A percentile compares a stretch with the other conserved stretches of the same genome.
These are phyloP conservation scores for Cyberlindnera bimundalis DNA, from an alignment of 805 yeast genomes.

Conservation along the genomic window DNA sequence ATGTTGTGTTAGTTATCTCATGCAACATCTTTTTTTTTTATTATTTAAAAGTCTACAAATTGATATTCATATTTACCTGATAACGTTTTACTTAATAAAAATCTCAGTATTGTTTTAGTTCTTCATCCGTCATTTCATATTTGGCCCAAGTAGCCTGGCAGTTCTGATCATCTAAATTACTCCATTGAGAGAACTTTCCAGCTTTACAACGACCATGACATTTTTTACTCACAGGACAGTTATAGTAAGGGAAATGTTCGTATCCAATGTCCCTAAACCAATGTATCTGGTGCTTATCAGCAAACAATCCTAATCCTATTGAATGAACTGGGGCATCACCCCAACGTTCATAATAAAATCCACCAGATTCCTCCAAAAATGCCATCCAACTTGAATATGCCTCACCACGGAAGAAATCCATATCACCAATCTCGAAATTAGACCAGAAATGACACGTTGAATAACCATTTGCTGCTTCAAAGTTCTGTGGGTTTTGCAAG, in stretches of 20 bases:
- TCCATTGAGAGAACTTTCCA: constrained; percentile 54
- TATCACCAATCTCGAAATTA: constrained; percentile 79
- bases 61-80: not conserved
- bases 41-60: not conserved
- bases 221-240: constrained; percentile 63
- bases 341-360: constrained; percentile 89
- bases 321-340: constrained; percentile 93
- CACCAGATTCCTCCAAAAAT: constrained; percentile 64
- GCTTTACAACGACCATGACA: constrained; percentile 46
- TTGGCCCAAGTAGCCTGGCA: constrained; percentile 73
- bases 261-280: constrained; percentile 90
- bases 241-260: constrained; percentile 66
- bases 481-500: constrained; percentile 47
- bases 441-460: constrained; percentile 87
- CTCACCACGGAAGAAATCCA: constrained; percentile 74
- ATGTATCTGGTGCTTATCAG: constrained; percentile 64
- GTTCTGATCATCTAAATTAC: constrained; percentile 58
- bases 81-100: not conserved
- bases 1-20: not conserved
- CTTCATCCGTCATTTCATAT: constrained; percentile 35
- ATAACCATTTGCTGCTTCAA: constrained; percentile 40
- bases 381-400: constrained; percentile 65
- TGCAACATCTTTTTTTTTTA: not conserved
- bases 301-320: constrained; percentile 67
- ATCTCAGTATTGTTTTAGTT: constrained; percentile 24